Percentiles rank a stretch among this genome's conserved stretches.
Evolutionary conservation across 306 rosid species (phyloP).

Genomic region (Datisca glomerata): DNA sequence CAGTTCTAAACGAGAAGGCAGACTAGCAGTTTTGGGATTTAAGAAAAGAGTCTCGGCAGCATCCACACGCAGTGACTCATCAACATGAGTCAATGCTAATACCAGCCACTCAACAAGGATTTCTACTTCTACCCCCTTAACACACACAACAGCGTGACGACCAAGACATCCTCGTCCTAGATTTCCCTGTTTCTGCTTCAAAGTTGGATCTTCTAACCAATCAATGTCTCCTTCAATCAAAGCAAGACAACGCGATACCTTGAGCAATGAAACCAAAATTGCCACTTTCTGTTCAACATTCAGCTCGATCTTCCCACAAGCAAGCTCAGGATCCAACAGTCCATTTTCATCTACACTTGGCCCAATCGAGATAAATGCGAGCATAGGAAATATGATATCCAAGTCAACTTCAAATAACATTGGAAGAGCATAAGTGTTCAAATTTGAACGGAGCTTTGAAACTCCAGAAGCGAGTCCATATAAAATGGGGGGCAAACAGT

Average conservation of each 20-base stretch:
- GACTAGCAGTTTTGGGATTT: constrained; percentile 84
- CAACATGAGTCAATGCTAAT: constrained; percentile 81
- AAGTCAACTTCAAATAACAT: constrained; percentile 75
- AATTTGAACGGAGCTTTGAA: constrained; percentile 81
- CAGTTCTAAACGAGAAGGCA: constrained; percentile 88
- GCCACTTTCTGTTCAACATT: constrained; percentile 87
- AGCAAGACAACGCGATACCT: constrained; percentile 87
- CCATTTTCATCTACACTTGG: constrained; percentile 35
- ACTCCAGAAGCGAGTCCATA: constrained; percentile 84
- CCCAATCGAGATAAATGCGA: constrained; percentile 56
- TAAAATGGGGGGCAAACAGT: constrained; percentile 65
- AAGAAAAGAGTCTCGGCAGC: constrained; percentile 87
- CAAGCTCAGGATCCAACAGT: constrained; percentile 31
- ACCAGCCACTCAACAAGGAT: constrained; percentile 79
- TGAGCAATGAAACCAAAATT: constrained; percentile 80
- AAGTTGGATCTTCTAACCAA: constrained; percentile 39
- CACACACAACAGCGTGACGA: constrained; percentile 45
- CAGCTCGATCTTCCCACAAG: constrained; percentile 30
- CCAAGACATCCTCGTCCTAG: constrained; percentile 19
- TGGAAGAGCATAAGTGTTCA: constrained; percentile 83
- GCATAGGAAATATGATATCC: constrained; percentile 84
- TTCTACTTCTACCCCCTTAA: constrained; percentile 66
- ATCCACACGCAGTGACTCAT: constrained; percentile 90
- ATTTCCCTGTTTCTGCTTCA: constrained; percentile 13
- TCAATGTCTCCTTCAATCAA: constrained; percentile 89